Evolutionary conservation across 352 stramenopile genomes (phyloP).

Genomic region (Globisporangium spinosum): DNA sequence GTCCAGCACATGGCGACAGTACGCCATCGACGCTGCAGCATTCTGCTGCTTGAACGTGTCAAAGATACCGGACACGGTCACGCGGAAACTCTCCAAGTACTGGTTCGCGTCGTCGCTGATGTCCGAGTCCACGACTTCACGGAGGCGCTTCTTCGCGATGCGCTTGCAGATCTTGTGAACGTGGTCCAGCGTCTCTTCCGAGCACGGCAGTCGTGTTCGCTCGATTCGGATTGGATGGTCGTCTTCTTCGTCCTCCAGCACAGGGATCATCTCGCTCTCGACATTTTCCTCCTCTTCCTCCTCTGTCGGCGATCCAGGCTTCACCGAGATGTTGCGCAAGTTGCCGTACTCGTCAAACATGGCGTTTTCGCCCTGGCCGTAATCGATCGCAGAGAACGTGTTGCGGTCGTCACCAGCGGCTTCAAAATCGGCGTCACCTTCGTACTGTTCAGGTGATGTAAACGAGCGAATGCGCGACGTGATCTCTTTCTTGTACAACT

Average conservation of each 20-base stretch:
- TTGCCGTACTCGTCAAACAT: conserved; percentile 84
- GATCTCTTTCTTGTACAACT: conserved; percentile 77
- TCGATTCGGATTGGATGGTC: conserved; percentile 33
- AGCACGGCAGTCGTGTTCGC: conserved; percentile 61
- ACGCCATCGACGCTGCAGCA: conserved; percentile 77
- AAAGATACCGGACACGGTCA: conserved; percentile 36
- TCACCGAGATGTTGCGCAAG: conserved; percentile 39
- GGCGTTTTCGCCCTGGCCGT: conserved; percentile 47
- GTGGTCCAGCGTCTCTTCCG: conserved; percentile 45
- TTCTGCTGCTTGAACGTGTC: conserved; percentile 73
- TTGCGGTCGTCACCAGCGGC: conserved; percentile 16
- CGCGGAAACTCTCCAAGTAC: conserved; percentile 66
- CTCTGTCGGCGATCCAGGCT: conserved; percentile 19
- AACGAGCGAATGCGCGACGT: conserved; percentile 45
- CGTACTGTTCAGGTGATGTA: conserved; percentile 51
- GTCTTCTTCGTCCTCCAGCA: conserved; percentile 52
- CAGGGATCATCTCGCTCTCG: conserved; percentile 67
- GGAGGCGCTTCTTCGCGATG: conserved; percentile 70
- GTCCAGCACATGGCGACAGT: conserved; percentile 65
- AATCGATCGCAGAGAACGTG: conserved; percentile 42
- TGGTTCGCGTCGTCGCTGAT: conserved; percentile 53
- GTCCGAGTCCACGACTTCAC: conserved; percentile 65
- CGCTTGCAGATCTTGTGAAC: conserved; percentile 72
- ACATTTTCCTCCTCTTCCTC: conserved; percentile 37
- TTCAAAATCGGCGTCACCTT: conserved; percentile 48